phyloP scores from a whole-genome alignment of 257 asterid species.

The Lavandula angustifolia region DNA sequence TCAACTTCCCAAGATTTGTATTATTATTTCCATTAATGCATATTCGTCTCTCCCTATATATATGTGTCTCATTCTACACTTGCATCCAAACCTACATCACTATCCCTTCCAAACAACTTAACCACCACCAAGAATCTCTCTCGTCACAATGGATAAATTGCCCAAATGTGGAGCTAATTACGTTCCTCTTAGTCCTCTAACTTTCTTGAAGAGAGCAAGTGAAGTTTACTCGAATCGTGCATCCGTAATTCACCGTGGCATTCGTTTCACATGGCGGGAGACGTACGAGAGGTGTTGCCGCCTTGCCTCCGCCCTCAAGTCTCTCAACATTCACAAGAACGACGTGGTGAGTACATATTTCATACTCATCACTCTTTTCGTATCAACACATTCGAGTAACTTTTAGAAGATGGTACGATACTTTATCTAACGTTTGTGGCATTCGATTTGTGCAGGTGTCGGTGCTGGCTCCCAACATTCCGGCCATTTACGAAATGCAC shows the following conservation, averaged over 20 bases:
- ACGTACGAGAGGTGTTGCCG: conserved; percentile 73
- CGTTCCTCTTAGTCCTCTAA: conserved; percentile 67
- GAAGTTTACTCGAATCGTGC: conserved; percentile 54
- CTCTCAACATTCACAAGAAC: conserved; percentile 53
- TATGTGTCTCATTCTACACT: conserved; percentile 7
- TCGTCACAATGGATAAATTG: conserved; percentile 46
- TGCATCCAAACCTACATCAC: neutral
- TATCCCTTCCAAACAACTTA: neutral
- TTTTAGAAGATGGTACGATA: too few species aligned
- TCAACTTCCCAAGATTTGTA: conserved; percentile 4
- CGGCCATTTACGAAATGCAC: conserved; percentile 86
- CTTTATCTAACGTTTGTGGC: neutral
- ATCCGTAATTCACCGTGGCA: conserved; percentile 53
- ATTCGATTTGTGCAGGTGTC: conserved; percentile 50
- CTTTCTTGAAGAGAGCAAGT: conserved; percentile 69
- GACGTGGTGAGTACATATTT: conserved; percentile 54
- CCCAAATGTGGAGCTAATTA: conserved; percentile 74
- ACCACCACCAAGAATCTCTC: neutral
- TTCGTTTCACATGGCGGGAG: conserved; percentile 67
- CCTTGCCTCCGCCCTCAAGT: conserved; percentile 67
- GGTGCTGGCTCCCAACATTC: conserved; percentile 84
- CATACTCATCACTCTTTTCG: too few species aligned
- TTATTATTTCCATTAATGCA: neutral
- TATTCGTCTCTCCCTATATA: neutral
- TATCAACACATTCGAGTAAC: too few species aligned